phyloP scores from a whole-genome alignment of 768 basidiomycete genomes.

The Lentinus brumalis region DNA sequence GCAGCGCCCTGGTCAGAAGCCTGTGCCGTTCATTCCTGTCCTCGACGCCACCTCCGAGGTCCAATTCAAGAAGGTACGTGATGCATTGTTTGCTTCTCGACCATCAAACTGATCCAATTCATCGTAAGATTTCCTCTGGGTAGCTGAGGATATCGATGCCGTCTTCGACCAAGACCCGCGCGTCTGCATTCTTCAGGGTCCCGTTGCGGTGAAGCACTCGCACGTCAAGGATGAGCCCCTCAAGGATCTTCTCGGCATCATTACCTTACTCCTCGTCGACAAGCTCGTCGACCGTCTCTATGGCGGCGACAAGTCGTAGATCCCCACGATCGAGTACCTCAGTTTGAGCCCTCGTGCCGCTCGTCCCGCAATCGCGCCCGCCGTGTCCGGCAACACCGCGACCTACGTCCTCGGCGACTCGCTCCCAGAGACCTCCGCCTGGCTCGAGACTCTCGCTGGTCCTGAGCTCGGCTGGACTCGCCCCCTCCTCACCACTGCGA shows the following conservation, averaged over 20 bases:
- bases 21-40: constrained; percentile 96
- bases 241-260: constrained; percentile 86
- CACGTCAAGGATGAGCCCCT: constrained; percentile 91
- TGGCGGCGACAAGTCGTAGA: constrained; percentile 65
- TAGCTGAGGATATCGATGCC: constrained; percentile 96
- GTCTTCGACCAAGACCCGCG: constrained; percentile 99
- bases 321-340: constrained; percentile 88
- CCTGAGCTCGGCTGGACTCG: constrained; percentile 82
- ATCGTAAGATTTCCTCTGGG: constrained; percentile 91
- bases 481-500: constrained; percentile 79
- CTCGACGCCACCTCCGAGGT: constrained; percentile 93
- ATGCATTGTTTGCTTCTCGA: no score
- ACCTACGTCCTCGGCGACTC: constrained; percentile 51
- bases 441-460: constrained; percentile 87
- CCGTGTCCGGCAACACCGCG: constrained; percentile 45
- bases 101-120: background rate
- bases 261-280: constrained; percentile 74
- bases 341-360: constrained; percentile 39
- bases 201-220: constrained; percentile 89
- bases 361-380: constrained; percentile 40
- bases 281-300: constrained; percentile 82
- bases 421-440: constrained; percentile 65
- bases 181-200: constrained; percentile 96
- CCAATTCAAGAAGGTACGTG: constrained; percentile 98
- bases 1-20: constrained; percentile 96